phyloP scores from a whole-genome alignment of 768 basidiomycete species.

The Boletus rubropictus region DNA sequence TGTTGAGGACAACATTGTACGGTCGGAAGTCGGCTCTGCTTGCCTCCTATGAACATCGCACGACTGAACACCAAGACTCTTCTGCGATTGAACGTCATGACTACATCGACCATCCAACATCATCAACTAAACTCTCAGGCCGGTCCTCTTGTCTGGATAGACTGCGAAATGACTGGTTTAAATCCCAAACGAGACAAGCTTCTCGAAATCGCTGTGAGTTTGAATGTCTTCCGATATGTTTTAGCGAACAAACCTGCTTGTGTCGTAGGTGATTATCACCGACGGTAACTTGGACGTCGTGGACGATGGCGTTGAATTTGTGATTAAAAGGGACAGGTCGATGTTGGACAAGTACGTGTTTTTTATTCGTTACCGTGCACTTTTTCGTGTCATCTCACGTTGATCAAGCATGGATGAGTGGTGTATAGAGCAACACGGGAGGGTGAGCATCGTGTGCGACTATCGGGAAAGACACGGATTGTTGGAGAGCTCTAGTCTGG shows the following conservation, averaged over 20 bases:
- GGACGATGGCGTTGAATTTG: constrained; percentile 73
- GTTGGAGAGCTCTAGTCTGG: not conserved
- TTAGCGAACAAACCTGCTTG: too few species aligned
- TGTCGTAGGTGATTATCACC: constrained; percentile 71
- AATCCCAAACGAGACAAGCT: constrained; percentile 27
- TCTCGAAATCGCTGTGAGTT: constrained; percentile 65
- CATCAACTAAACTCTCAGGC: constrained; percentile 4
- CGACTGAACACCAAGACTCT: not conserved
- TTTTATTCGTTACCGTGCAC: not conserved
- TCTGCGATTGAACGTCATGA: constrained; percentile 4
- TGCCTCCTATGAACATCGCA: too few species aligned
- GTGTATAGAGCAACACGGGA: not conserved
- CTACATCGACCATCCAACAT: not conserved
- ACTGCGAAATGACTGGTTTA: constrained; percentile 86
- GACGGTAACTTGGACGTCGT: constrained; percentile 76
- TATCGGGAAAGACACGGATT: not conserved
- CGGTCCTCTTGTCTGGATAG: constrained; percentile 52
- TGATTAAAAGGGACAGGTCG: constrained; percentile 55
- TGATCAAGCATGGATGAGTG: not conserved
- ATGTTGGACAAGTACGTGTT: constrained; percentile 39
- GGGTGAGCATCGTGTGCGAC: not conserved
- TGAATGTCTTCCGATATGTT: not conserved
- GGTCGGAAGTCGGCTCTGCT: too few species aligned
- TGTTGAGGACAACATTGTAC: constrained; percentile 42
- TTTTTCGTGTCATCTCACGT: not conserved